Conservation (phyloP, 1,284 basidiomycete genomes). For the Ceraceosorus guamensis region DNA sequence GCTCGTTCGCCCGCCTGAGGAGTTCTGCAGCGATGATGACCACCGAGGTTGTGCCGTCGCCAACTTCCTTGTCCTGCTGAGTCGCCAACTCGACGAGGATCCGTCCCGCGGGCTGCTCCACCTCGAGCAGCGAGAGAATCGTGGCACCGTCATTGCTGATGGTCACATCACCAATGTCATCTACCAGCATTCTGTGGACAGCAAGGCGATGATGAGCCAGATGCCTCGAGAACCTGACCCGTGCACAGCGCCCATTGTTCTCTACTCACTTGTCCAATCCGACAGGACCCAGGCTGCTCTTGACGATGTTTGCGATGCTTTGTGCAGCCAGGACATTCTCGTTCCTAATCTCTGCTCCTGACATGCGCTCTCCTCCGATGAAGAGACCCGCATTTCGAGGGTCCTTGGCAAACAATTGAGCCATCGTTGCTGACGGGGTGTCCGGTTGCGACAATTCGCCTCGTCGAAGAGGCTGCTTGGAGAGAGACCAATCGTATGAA, state of each 20-base stretch:
- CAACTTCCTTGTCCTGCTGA: slow-evolving; percentile 99
- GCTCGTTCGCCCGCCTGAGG: slow-evolving; percentile 87
- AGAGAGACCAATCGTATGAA: too few relatives aligned
- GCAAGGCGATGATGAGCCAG: too few relatives aligned
- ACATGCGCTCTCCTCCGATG: slow-evolving; percentile 84
- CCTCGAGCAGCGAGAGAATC: slow-evolving; percentile 83
- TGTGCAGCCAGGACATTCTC: slow-evolving; percentile 87
- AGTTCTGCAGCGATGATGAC: slow-evolving; percentile 96
- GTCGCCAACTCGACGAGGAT: slow-evolving; percentile 97
- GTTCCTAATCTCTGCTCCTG: slow-evolving; percentile 90
- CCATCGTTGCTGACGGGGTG: slow-evolving; percentile 21
- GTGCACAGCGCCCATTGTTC: not conserved
- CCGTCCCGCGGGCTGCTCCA: slow-evolving; percentile 82
- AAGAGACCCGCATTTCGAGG: slow-evolving; percentile 55
- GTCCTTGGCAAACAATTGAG: slow-evolving; percentile 46
- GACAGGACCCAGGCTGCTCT: slow-evolving; percentile 89
- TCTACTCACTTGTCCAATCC: slow-evolving; percentile 51
- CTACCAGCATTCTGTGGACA: slow-evolving; percentile 65
- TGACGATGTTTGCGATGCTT: slow-evolving; percentile 94
- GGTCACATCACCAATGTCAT: slow-evolving; percentile 98
- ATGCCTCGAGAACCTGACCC: too few relatives aligned
- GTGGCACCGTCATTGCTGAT: slow-evolving; percentile 99
- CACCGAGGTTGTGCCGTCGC: slow-evolving; percentile 97
- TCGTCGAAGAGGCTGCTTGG: too few relatives aligned
- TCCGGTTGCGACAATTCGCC: too few relatives aligned